phyloP scores from a whole-genome alignment of 345 rosid genomes.

The Dipteronia sinensis region DNA sequence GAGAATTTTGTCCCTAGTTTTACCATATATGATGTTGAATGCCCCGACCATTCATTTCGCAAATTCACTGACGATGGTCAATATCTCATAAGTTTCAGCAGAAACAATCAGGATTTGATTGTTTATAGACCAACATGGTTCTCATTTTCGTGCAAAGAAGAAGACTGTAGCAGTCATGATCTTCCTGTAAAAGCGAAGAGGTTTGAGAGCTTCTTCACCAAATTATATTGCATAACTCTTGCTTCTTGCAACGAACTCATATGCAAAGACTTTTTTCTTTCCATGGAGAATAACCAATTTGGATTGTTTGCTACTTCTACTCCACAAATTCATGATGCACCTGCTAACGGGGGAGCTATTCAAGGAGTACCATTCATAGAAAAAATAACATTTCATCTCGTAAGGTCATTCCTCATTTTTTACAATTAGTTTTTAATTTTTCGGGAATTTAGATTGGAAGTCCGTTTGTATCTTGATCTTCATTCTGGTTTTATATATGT shows the following conservation, averaged over 20 bases:
- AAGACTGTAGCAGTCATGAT: constrained; percentile 46
- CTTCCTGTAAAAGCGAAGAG: constrained; percentile 67
- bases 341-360: constrained; percentile 66
- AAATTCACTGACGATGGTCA: constrained; percentile 96
- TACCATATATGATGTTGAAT: constrained; percentile 81
- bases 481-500: constrained; percentile 12
- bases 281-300: constrained; percentile 59
- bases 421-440: not conserved
- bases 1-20: constrained; percentile 89
- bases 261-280: constrained; percentile 91
- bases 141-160: constrained; percentile 64
- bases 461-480: not conserved
- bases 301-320: constrained; percentile 95
- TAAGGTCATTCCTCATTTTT: constrained; percentile 49
- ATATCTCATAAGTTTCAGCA: constrained; percentile 85
- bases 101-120: constrained; percentile 79
- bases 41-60: constrained; percentile 88
- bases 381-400: constrained; percentile 76
- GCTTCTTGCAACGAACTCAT: constrained; percentile 81
- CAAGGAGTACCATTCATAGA: constrained; percentile 87
- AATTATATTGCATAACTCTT: constrained; percentile 68
- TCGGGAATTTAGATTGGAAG: too few species aligned
- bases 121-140: constrained; percentile 92
- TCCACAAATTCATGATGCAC: constrained; percentile 77
- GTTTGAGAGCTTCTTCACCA: constrained; percentile 88